phyloP scores from a whole-genome alignment of 2,329 filamentous ascomycete species.

The Hymenoscyphus repandus region DNA sequence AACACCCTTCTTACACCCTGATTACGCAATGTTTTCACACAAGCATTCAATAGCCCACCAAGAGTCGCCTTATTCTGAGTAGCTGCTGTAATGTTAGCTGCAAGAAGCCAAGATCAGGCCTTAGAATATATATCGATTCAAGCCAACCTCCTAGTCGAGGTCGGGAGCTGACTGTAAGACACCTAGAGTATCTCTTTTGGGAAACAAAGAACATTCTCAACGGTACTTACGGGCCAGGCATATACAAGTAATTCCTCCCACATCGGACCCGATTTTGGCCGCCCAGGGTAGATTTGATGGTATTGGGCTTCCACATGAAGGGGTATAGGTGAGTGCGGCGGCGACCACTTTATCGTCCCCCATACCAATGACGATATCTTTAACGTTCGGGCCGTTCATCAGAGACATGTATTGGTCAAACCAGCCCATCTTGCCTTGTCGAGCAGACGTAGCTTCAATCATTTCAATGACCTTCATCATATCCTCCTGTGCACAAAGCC shows the following conservation, averaged over 20 bases:
- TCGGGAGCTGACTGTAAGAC: too few relatives aligned
- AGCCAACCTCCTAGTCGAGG: too few relatives aligned
- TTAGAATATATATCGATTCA: neutral
- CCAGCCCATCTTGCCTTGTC: constrained; percentile 49
- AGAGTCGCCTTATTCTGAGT: constrained; percentile 41
- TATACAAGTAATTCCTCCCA: constrained; percentile 56
- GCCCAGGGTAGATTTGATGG: constrained; percentile 53
- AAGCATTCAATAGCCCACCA: constrained; percentile 48
- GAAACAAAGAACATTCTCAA: too few relatives aligned
- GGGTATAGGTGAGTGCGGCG: constrained; percentile 49
- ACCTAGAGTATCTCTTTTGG: neutral
- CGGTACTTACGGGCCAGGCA: constrained; percentile 47
- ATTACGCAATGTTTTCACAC: constrained; percentile 41
- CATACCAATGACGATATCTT: constrained; percentile 50
- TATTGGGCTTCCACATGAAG: constrained; percentile 40
- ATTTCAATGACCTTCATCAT: constrained; percentile 44
- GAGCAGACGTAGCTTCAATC: constrained; percentile 42
- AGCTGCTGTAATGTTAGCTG: constrained; percentile 12
- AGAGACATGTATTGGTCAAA: constrained; percentile 54
- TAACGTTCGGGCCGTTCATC: constrained; percentile 41
- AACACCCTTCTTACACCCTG: constrained; percentile 51
- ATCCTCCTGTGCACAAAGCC: constrained; percentile 33
- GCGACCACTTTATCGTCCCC: constrained; percentile 46
- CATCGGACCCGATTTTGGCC: constrained; percentile 41
- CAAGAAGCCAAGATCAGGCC: neutral